Evolutionary conservation across 2,329 filamentous ascomycete species (phyloP), one percentile per base, ranked within the genome.

Genomic region (Fusarium keratoplasticum): DNA sequence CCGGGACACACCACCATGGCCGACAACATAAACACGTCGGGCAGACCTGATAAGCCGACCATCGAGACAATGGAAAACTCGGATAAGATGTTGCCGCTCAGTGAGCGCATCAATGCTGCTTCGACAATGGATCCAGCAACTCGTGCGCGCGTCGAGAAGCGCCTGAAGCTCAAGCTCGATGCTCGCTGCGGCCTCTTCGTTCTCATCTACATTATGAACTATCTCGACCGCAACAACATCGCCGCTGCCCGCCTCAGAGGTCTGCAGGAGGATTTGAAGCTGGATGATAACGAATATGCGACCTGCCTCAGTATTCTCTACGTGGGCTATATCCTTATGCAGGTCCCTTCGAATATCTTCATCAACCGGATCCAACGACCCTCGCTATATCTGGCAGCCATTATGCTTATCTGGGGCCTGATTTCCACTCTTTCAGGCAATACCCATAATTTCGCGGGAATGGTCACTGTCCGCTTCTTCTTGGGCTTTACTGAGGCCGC

Each of bases 161-260:
- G 33, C 33, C 33, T 35, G 13, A 35, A 35, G 33, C 33, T 35
- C 33, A 35, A 35, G 33, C 33, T 35, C 33, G 33, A 35, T 35
- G 33, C 33, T 35, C 33, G 33, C 33, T 35, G 33, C 33, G 33
- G 33, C 33, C 88, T 93, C 77, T 88, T 94, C 67, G 89, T 94
- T 61, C 80, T 94, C 73, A 93, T 94, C 8, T 29, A 29, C 27
- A 29, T 29, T 8, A 29, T 29, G 27, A 29, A 29, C 7, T 29
- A 29, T 29, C 84, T 94, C 29, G 90, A 92, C 77, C 84, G 90
- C 33, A 91, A 92, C 80, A 92, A 93, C 80, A 92, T 93, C 72
- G 90, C 90, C 5, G 87, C 90, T 2, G 92, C 92, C 2, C 86
- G 89, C 29, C 85, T 93, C 58, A 89, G 89, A 77, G 91, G 91